phyloP scores from a whole-genome alignment of 2,329 filamentous ascomycete species.

The Fusarium falciforme region DNA sequence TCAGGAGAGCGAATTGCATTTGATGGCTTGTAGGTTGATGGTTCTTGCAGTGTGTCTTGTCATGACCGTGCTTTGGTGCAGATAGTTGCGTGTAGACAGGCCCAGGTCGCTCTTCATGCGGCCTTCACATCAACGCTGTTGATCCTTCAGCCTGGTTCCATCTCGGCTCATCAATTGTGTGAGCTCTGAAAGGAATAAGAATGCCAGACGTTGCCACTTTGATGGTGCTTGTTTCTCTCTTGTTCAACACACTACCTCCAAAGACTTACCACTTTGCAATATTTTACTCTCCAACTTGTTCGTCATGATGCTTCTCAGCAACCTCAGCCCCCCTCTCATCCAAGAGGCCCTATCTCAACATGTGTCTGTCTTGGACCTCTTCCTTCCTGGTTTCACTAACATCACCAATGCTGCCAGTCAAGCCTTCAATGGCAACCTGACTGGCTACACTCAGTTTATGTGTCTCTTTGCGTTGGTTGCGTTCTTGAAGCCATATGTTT shows the following conservation, averaged over 20 bases:
- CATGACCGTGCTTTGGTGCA: too few species aligned
- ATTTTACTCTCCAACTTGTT: background rate
- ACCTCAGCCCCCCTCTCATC: background rate
- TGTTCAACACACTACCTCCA: constrained; percentile 1
- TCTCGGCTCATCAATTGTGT: background rate
- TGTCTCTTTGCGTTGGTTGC: too few species aligned
- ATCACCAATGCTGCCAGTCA: background rate
- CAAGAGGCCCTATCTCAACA: background rate
- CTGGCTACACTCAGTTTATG: too few species aligned
- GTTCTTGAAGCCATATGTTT: too few species aligned
- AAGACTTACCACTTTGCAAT: background rate
- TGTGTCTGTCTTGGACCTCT: background rate
- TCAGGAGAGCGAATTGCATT: too few species aligned
- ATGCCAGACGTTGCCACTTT: background rate
- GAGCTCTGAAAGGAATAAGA: constrained; percentile 15
- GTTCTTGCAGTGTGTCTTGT: too few species aligned
- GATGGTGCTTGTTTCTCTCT: background rate
- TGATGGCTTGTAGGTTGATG: too few species aligned
- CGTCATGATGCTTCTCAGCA: background rate
- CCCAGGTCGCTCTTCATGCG: too few species aligned
- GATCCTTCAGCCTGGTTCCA: background rate
- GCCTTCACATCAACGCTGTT: too few species aligned
- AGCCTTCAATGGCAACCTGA: background rate
- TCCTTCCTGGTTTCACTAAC: background rate
- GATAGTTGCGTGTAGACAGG: too few species aligned